Evolutionary conservation across 2,329 filamentous ascomycete genomes (phyloP), one percentile per base, ranked within the genome.

Genomic region (Aspergillus sp.): DNA sequence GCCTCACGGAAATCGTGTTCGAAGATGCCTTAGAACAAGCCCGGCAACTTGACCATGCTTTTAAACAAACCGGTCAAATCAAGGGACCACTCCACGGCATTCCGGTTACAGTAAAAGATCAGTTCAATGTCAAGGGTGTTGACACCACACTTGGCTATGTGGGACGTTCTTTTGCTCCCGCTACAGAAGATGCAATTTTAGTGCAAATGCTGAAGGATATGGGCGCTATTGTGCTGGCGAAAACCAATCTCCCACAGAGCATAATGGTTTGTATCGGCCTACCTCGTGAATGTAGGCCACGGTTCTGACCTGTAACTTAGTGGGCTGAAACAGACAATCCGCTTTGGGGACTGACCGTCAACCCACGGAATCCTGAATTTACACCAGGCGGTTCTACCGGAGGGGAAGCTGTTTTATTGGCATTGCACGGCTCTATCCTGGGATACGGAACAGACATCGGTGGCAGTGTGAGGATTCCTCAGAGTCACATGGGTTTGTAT

Each of bases 111-210:
- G 66, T 87, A 12, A 89, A 89, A 69, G 87, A 89, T 55, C 84
- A 85, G 13, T 89, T 88, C 71, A 82, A 87, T 23, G 76, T 89
- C 45, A 82, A 82, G 60, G 85, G 84, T 1, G 70, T 81, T 3
- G 84, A 88, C 56, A 81, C 82, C 0, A 87, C 86, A 0, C 72
- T 88, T 3, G 86, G 86, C 6, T 88, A 88, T 64, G 82, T 85
- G 1, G 78, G 77, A 8, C 76, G 77, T 50, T 78, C 82, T 0
- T 82, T 82, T 57, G 69, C 78, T 1, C 83, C 83, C 0, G 83
- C 84, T 1, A 59, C 62, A 0, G 75, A 82, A 8, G 80, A 87
- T 66, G 81, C 81, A 4, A 76, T 78, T 1, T 62, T 87, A 0
- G 82, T 85, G 1, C 71, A 77, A 13, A 79, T 85, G 52, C 66